A percentile compares a stretch with the other conserved stretches of the same genome.
These are phyloP conservation scores for Cyberlindnera suaveolens DNA, from an alignment of 805 yeast species.

Conservation along the genomic window DNA sequence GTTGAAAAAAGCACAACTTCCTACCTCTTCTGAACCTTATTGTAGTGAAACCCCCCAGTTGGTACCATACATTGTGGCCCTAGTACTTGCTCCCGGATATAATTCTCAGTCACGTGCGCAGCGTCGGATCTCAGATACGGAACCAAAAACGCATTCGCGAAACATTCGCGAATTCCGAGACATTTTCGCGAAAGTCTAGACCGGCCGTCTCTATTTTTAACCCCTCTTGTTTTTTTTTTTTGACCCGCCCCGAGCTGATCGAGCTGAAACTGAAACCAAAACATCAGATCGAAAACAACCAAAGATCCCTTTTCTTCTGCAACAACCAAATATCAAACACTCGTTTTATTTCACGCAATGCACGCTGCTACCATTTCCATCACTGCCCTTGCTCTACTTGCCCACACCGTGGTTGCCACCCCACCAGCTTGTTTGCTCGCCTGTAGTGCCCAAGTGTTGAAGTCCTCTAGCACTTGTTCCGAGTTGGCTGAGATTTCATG, in stretches of 20 bases:
- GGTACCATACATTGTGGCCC: too few species aligned
- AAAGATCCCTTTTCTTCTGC: neutral
- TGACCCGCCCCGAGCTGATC: too few species aligned
- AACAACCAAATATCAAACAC: neutral
- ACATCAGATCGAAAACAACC: slow-evolving; percentile 1
- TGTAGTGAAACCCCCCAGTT: too few species aligned
- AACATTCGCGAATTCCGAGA: too few species aligned
- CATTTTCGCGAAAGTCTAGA: too few species aligned
- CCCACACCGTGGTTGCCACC: slow-evolving; percentile 38
- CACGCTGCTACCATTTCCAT: slow-evolving; percentile 3
- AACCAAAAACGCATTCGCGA: too few species aligned
- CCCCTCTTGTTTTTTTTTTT: too few species aligned
- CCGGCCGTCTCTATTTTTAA: too few species aligned
- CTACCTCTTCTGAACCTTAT: neutral
- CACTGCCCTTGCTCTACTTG: slow-evolving; percentile 15
- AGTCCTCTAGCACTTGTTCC: slow-evolving; percentile 45
- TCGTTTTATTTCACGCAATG: slow-evolving; percentile 4
- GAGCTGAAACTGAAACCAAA: neutral
- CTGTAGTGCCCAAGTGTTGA: slow-evolving; percentile 70
- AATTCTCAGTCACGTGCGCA: too few species aligned
- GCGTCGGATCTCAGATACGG: too few species aligned
- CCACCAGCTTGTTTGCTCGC: slow-evolving; percentile 93
- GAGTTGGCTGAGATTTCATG: slow-evolving; percentile 62
- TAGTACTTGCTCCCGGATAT: too few species aligned
- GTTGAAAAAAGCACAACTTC: too few species aligned